phyloP scores from a whole-genome alignment of 1,139 yeast genomes.

The Blastobotrys raffinosifermentans region DNA sequence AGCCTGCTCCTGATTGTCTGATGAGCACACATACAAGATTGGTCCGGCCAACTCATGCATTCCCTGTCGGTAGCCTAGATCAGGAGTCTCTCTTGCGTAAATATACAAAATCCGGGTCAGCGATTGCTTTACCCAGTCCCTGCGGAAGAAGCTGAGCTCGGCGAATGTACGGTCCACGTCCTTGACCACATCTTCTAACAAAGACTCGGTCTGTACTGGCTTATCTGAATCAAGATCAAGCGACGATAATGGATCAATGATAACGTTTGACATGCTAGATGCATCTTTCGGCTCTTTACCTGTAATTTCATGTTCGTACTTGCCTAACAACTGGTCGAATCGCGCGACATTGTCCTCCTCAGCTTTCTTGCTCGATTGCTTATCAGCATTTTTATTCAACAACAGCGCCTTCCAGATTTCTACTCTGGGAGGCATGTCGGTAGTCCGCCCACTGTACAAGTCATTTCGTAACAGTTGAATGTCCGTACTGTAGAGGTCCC shows the following conservation, averaged over 20 bases:
- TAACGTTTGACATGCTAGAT: background rate
- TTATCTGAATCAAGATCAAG: conserved; percentile 5
- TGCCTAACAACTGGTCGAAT: background rate
- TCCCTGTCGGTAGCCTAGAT: conserved; percentile 56
- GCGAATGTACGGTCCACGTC: conserved; percentile 59
- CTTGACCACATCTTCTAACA: conserved; percentile 27
- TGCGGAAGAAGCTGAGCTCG: conserved; percentile 45
- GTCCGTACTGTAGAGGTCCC: no score
- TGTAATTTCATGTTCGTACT: background rate
- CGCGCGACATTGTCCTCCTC: background rate
- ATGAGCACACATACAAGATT: conserved; percentile 29
- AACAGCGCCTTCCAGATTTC: conserved; percentile 25
- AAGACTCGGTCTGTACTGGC: conserved; percentile 15
- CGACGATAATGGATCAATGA: conserved; percentile 12
- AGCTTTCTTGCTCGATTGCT: conserved; percentile 3
- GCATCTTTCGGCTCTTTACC: conserved; percentile 7
- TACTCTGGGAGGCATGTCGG: conserved; percentile 21
- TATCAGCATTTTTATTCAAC: conserved; percentile 20
- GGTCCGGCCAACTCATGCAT: conserved; percentile 56
- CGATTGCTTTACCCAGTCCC: conserved; percentile 27
- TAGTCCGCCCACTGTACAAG: conserved; percentile 14
- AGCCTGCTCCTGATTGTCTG: conserved; percentile 5
- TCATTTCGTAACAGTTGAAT: conserved; percentile 13
- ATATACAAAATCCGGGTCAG: conserved; percentile 45
- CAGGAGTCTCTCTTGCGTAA: conserved; percentile 46